Evolutionary conservation across 805 yeast species (phyloP).

Genomic region (Saturnispora halmiae): DNA sequence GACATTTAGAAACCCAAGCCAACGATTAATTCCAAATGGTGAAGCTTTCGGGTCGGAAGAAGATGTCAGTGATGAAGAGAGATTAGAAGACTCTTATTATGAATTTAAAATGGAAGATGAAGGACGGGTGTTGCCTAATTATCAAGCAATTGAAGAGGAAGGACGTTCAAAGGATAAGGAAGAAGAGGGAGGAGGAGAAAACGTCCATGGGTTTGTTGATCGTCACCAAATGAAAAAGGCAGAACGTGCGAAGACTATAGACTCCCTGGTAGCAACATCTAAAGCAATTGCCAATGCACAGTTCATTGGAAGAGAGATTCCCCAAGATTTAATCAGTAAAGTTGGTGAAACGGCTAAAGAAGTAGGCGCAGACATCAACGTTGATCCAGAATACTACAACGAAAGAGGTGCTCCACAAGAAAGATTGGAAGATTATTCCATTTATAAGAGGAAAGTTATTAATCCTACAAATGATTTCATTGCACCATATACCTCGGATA

Average conservation of each 20-base stretch:
- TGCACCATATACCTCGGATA: slow-evolving; percentile 60
- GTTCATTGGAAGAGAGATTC: slow-evolving; percentile 30
- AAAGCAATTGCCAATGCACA: slow-evolving; percentile 52
- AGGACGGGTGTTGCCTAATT: slow-evolving; percentile 49
- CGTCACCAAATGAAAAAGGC: slow-evolving; percentile 35
- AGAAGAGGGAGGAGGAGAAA: neutral
- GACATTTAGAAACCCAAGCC: slow-evolving; percentile 55
- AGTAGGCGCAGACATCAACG: slow-evolving; percentile 35
- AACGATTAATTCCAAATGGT: slow-evolving; percentile 52
- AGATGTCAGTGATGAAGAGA: slow-evolving; percentile 45
- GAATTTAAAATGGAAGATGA: slow-evolving; percentile 57
- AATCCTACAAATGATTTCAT: slow-evolving; percentile 27
- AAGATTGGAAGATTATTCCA: slow-evolving; percentile 47
- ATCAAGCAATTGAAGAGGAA: slow-evolving; percentile 12
- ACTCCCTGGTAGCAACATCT: slow-evolving; percentile 49
- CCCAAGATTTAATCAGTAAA: slow-evolving; percentile 24
- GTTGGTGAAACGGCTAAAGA: slow-evolving; percentile 28
- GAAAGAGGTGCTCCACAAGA: slow-evolving; percentile 40
- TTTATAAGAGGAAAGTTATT: slow-evolving; percentile 50
- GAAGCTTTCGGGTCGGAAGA: no score
- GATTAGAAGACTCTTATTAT: slow-evolving; percentile 49
- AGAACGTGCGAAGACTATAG: slow-evolving; percentile 41
- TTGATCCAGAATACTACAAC: slow-evolving; percentile 38
- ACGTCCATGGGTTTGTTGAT: slow-evolving; percentile 13
- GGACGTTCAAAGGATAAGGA: slow-evolving; percentile 22